Base-by-base conservation (phyloP, 495 filamentous ascomycete species). In the Daldinia concentrica region DNA sequence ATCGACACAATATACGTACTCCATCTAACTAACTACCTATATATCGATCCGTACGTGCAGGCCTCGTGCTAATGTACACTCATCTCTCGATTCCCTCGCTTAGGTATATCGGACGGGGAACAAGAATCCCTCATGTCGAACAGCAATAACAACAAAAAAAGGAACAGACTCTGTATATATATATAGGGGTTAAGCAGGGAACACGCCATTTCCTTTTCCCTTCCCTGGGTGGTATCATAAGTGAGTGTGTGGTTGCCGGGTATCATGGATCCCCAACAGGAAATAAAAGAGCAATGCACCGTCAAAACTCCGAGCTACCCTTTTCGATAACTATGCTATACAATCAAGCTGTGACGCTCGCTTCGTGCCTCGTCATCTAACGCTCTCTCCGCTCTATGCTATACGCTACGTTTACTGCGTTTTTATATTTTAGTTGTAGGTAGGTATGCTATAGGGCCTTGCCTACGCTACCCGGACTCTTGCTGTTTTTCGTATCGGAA, bases 391-490 rank as follows among this genome's bases (percentile, higher is more conserved):
- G 7, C 27, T 43, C 17, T 39, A 26, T 48, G 34, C 30, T 43
- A 14, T 62, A 34, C 34, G n/a, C 39, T 24, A 41, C 41, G n/a
- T 52, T 17, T 27, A 27, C 58, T 19, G 32, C 22, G 36, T 29
- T 6, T 60, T 30, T 30, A 0, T 45, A 26, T 29, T 29, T 29
- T 39, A 29, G 6, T 3, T 26, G 24, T 17, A 12, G 29, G 19
- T 32, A 0, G 27, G 6, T 9, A 58, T 14, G 12, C 36, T 50
- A 84, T 48, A 83, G 75, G 6, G 81, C 82, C 66, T 79, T 83
- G 12, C 82, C 81, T 11, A 83, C 79, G 48, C 78, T 79, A 37
- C 65, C 66, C 41, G 71, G 56, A 24, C 74, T 79, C n/a, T 67
- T 58, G 19, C 68, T 69, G 30, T 75, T 77, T 57, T 69, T 69